Evolutionary conservation across 306 rosid genomes (phyloP).

Genomic region (Cotoneaster glaucophyllus): DNA sequence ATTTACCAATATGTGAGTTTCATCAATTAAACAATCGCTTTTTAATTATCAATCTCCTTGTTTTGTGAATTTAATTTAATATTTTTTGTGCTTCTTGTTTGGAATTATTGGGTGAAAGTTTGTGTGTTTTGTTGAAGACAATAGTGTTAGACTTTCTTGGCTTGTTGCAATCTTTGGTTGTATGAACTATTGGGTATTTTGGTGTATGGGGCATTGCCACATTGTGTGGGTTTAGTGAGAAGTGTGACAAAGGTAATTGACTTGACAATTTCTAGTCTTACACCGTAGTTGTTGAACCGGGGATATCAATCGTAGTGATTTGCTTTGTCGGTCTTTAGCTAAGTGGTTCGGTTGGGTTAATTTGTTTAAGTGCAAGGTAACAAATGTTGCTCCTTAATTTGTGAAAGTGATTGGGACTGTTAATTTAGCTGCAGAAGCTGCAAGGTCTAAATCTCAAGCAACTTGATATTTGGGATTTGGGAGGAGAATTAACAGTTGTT

Average conservation of each 20-base stretch:
- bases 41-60: not conserved
- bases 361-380: too few species aligned
- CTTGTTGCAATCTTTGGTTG: too few species aligned
- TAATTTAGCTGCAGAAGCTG: too few species aligned
- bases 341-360: not conserved
- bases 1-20: conserved; percentile 47
- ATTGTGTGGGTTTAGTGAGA: not conserved
- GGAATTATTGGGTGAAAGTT: not conserved
- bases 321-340: not conserved
- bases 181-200: too few species aligned
- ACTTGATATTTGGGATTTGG: not conserved
- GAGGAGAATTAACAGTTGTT: not conserved
- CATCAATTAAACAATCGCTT: not conserved
- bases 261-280: not conserved
- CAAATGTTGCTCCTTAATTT: too few species aligned
- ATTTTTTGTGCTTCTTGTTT: not conserved
- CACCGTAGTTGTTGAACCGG: too few species aligned
- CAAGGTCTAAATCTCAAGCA: too few species aligned
- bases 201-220: too few species aligned
- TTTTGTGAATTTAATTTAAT: too few species aligned
- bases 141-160: too few species aligned
- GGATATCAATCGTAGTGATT: not conserved
- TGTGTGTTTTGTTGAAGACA: too few species aligned
- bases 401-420: too few species aligned
- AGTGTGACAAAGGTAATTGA: not conserved